These are phyloP conservation scores for Diaporthe citriasiana DNA, from an alignment of 2,329 filamentous ascomycete genomes.

Conservation along the genomic window DNA sequence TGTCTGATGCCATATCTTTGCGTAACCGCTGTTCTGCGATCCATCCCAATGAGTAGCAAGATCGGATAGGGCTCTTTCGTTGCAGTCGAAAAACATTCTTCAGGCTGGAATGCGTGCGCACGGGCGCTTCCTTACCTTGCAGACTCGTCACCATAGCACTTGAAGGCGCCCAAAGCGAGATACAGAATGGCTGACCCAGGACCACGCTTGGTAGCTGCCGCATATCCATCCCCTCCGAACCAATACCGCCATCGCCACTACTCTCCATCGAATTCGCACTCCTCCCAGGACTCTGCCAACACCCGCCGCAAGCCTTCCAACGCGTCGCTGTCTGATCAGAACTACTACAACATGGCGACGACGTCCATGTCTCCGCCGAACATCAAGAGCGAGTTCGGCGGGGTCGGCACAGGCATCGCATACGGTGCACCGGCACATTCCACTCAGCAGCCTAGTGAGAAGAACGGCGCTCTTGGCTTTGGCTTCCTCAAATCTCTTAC, in stretches of 20 bases:
- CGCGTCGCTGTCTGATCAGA: not conserved
- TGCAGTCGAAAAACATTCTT: not conserved
- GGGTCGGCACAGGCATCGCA: conserved; percentile 39
- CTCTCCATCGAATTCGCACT: conserved; percentile 4
- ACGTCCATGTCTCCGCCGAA: conserved; percentile 37
- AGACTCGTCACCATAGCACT: not conserved
- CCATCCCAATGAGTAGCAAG: conserved; percentile 17
- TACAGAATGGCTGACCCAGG: conserved; percentile 39
- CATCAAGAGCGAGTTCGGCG: conserved; percentile 39
- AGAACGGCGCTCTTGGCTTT: conserved; percentile 61
- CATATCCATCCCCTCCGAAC: conserved; percentile 18
- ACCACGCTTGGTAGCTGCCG: conserved; percentile 34
- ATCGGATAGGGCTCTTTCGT: conserved; percentile 3
- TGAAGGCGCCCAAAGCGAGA: not conserved
- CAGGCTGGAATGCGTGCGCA: not conserved
- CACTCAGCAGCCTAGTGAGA: conserved; percentile 45
- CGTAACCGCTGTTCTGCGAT: not conserved
- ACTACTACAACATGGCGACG: conserved; percentile 31
- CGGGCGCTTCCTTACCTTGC: not conserved
- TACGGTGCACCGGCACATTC: conserved; percentile 33
- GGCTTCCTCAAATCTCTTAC: conserved; percentile 72
- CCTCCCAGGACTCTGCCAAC: conserved; percentile 17
- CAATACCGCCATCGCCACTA: conserved; percentile 14
- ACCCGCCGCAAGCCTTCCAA: not conserved
- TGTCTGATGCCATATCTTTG: conserved; percentile 12